These are phyloP conservation scores for Ascomycota sp. DNA, from an alignment of 2,329 filamentous ascomycete species.

Conservation along the genomic window DNA sequence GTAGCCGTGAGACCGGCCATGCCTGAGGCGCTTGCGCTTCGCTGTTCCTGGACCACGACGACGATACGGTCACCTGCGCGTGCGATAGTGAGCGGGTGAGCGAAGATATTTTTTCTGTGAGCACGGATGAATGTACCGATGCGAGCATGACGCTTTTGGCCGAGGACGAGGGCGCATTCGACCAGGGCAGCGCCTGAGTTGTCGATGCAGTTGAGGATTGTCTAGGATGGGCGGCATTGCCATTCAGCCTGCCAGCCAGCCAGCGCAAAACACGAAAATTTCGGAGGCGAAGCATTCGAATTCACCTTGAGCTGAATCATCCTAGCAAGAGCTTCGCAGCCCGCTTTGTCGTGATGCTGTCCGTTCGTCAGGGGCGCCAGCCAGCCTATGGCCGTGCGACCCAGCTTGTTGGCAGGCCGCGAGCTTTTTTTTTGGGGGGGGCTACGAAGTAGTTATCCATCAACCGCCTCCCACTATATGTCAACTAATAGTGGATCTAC, in stretches of 20 bases:
- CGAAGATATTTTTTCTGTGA: not conserved
- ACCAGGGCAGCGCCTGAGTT: slow-evolving; percentile 95
- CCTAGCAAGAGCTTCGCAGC: not conserved
- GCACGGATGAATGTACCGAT: slow-evolving; percentile 43
- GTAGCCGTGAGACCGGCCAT: slow-evolving; percentile 52
- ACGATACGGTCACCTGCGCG: slow-evolving; percentile 95
- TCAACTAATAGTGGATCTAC: too few species aligned
- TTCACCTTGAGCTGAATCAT: slow-evolving; percentile 1
- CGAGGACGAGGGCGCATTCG: slow-evolving; percentile 84
- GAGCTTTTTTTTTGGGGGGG: too few species aligned
- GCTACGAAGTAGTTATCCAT: too few species aligned
- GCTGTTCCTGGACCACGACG: slow-evolving; percentile 92
- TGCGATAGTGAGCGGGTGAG: slow-evolving; percentile 2
- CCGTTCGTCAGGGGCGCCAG: too few species aligned
- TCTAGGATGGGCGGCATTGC: slow-evolving; percentile 31
- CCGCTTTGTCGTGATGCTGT: too few species aligned
- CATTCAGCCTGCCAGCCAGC: too few species aligned
- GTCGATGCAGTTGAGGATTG: slow-evolving; percentile 98
- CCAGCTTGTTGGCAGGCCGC: too few species aligned
- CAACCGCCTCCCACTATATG: too few species aligned
- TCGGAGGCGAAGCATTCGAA: not conserved
- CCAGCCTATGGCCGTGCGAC: too few species aligned
- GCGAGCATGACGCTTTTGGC: slow-evolving; percentile 70
- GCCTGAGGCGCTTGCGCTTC: slow-evolving; percentile 52
- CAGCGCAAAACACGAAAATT: too few species aligned